Evolutionary conservation across 2,329 filamentous ascomycete species (phyloP).

Genomic region (Ilyonectria sp.): DNA sequence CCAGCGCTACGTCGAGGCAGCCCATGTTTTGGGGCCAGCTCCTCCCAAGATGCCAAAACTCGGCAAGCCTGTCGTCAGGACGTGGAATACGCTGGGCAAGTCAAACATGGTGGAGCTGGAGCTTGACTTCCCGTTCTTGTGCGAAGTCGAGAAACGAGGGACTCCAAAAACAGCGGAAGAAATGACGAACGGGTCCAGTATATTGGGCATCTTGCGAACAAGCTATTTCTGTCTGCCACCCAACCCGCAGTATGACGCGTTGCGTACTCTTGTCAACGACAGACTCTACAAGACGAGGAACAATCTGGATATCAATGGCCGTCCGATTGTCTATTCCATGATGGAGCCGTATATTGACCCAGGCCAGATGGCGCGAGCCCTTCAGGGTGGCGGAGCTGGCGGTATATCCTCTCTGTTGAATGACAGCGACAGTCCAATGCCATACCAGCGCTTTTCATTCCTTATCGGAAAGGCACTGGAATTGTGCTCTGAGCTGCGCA

Average conservation of each 20-base stretch:
- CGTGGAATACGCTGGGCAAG: background rate
- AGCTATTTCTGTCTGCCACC: background rate
- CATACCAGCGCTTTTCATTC: constrained; percentile 15
- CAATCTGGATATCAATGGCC: constrained; percentile 17
- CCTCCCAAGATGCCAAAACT: background rate
- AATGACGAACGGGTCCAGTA: background rate
- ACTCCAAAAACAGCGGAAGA: too few species aligned
- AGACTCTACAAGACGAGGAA: constrained; percentile 20
- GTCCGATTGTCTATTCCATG: background rate
- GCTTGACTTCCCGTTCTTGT: background rate
- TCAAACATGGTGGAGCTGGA: background rate
- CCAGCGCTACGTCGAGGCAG: constrained; percentile 29
- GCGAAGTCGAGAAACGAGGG: background rate
- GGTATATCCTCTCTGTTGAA: background rate
- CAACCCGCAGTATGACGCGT: background rate
- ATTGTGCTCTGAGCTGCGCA: constrained; percentile 14
- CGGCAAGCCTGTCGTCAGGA: background rate
- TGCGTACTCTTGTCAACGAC: constrained; percentile 2
- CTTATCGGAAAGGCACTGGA: constrained; percentile 21
- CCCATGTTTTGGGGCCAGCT: constrained; percentile 27
- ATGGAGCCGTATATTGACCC: constrained; percentile 16
- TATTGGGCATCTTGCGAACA: background rate
- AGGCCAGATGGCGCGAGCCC: background rate
- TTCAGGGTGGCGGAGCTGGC: too few species aligned
- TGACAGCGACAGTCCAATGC: constrained; percentile 2